Evolutionary conservation across 257 asterid species (phyloP), one percentile per base, ranked within the genome.

Genomic region (Nicotiana otophora): DNA sequence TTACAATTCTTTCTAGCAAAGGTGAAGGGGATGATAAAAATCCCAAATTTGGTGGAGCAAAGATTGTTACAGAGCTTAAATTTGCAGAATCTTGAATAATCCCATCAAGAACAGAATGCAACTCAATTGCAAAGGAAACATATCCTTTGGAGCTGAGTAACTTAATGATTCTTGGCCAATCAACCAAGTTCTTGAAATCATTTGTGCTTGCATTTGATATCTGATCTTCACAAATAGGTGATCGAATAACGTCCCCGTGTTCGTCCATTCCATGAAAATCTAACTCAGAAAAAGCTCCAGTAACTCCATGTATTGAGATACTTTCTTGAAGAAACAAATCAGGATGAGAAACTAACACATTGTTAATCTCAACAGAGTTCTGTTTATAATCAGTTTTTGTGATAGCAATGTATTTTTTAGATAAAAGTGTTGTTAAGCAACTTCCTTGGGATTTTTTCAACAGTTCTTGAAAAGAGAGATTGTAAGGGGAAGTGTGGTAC

Each of bases 231-330:
- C 94, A 89, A 16, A 57, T 26, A 2, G 85, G 86, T 0, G 91
- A 64, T 2, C 75, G 84, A 79, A 82, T 81, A 68, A 60, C 34
- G 34, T 87, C 84, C 53, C 70, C 26, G 17, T 83, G 83, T 60
- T 84, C 74, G 14, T 75, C 80, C 0, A 64, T 12, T 28, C 54
- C 70, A 75, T 28, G 84, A 82, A 69, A 28, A 36, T 60, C 57
- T 26, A 82, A 39, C 61, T 36, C 14, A 7, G 81, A 65, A 87
- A 95, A 91, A 7, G 93, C 84, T 28, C 86, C 83, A 23, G 20
- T 62, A 55, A 95, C 90, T 4, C 97, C 98, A 83, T 94, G 97
- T 14, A 94, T 89, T 2, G 92, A 85, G 9, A 93, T 33, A 58
- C 87, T 82, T 33, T 88, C 93, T 63, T 82, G 87, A 68, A 92